Base-by-base conservation (phyloP, 495 filamentous ascomycete species). In the Opeltia flavorubescens region DNA sequence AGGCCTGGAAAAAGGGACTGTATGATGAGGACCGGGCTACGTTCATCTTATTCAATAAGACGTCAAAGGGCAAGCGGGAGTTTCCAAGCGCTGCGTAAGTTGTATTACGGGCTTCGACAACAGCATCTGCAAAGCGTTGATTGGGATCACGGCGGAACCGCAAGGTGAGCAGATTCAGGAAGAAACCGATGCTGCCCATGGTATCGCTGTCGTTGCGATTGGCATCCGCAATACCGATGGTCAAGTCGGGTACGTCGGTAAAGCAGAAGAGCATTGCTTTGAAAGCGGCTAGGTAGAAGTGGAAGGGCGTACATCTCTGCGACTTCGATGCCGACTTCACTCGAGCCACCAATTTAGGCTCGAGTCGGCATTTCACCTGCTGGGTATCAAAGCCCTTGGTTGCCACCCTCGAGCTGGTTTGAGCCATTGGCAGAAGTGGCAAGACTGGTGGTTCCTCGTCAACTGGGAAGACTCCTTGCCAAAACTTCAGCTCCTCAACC, bases 111-210 rank as follows among this genome's bases (percentile, higher is more conserved):
- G 59, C 52, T 12, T 50, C 39, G 11, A 24, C 23, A 4, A 54
- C 8, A 3, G 29, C 12, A 12, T 48, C 48, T 5, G 26, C 7
- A 35, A 53, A 53, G 0, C 4, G 23, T 5, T 56, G 38, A 5
- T 3, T 21, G 0, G 42, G 11, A 7, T 34, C n/a, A 4, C 23
- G 12, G 24, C n/a, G 48, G 53, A 71, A 64, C 2, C 56, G 58
- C 2, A 76, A 26, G 0, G 74, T 60, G 0, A 78, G 56, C 2
- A 75, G 46, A 43, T 80, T 76, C 7, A 74, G 9, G 28, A 61
- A 69, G 51, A 25, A 63, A 44, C 7, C 76, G 13, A 77, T 50
- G 11, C 43, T 36, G 33, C n/a, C 38, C 18, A 41, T 35, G 5
- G 30, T 17, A 9, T 52, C 27, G 46, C 18, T 28, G 1, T 52